Evolutionary conservation across 2,329 filamentous ascomycete species (phyloP).

Genomic region (Coniochaeta sp.): DNA sequence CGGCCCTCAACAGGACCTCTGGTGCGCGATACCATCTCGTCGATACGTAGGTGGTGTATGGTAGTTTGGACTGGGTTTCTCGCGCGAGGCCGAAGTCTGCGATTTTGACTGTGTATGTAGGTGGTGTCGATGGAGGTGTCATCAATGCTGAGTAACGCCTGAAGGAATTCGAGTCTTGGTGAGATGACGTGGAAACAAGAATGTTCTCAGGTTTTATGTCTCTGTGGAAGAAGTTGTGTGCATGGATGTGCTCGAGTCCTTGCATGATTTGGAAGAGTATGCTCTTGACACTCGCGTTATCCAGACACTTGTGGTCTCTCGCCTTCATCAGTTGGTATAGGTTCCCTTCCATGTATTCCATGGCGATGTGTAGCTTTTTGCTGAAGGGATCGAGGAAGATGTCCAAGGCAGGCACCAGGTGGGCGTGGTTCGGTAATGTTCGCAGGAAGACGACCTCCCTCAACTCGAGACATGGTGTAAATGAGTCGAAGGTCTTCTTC

Average conservation of each 20-base stretch:
- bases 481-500: constrained; percentile 98
- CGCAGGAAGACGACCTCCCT: constrained; percentile 95
- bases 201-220: constrained; percentile 99
- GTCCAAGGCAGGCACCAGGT: constrained; percentile 94
- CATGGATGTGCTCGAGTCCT: constrained; percentile 93
- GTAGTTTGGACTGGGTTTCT: constrained; percentile 91
- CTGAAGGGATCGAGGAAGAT: constrained; percentile 96
- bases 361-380: constrained; percentile 94
- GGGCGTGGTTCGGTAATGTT: constrained; percentile 78
- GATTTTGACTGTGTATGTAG: constrained; percentile 93
- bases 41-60: constrained; percentile 97
- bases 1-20: constrained; percentile 86
- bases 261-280: constrained; percentile 96
- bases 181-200: constrained; percentile 84
- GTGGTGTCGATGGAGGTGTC: constrained; percentile 90
- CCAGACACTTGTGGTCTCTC: constrained; percentile 87
- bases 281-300: constrained; percentile 90
- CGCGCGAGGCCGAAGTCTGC: constrained; percentile 96
- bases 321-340: constrained; percentile 99
- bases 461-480: constrained; percentile 82
- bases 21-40: constrained; percentile 97
- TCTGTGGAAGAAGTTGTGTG: constrained; percentile 95
- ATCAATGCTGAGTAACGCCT: constrained; percentile 88
- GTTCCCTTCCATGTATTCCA: constrained; percentile 99
- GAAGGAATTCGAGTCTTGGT: constrained; percentile 77